Conservation (phyloP, 805 yeast species). For the Blastobotrys attinorum region DNA sequence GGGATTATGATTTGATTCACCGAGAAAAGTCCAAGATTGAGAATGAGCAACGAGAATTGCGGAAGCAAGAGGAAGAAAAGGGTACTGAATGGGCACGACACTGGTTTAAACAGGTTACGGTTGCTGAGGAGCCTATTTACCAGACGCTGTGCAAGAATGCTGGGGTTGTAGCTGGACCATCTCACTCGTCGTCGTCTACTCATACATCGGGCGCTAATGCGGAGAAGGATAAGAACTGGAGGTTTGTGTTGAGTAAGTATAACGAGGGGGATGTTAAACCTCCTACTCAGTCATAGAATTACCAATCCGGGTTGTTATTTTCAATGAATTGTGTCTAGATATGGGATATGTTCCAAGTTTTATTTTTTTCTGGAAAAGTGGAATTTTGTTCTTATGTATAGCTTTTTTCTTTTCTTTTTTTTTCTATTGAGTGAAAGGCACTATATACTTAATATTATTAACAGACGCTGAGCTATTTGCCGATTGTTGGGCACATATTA, state of each 20-base stretch:
- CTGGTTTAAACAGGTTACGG: constrained; percentile 53
- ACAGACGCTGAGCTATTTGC: too few relatives aligned
- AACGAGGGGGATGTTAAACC: constrained; percentile 17
- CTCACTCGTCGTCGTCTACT: constrained; percentile 6
- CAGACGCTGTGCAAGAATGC: constrained; percentile 12
- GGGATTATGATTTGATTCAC: constrained; percentile 70
- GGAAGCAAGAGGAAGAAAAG: constrained; percentile 60
- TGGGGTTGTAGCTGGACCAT: constrained; percentile 16
- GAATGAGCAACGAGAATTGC: constrained; percentile 72
- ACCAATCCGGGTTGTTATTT: too few relatives aligned
- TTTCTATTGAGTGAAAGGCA: too few relatives aligned
- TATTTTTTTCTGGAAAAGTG: too few relatives aligned
- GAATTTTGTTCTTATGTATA: too few relatives aligned
- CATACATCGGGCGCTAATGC: constrained; percentile 6
- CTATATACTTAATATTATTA: too few relatives aligned
- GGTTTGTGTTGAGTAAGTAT: constrained; percentile 17
- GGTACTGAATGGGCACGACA: constrained; percentile 68
- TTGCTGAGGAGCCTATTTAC: constrained; percentile 14
- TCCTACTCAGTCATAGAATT: constrained; percentile 3
- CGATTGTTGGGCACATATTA: too few relatives aligned
- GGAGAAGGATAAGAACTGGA: constrained; percentile 17
- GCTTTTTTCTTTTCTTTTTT: too few relatives aligned
- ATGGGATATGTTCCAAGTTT: too few relatives aligned
- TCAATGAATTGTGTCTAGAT: too few relatives aligned
- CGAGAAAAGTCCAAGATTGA: constrained; percentile 72